A percentile compares a stretch with the other conserved stretches of the same genome.
These are phyloP conservation scores for Colletotrichum sp. DNA, from an alignment of 2,329 filamentous ascomycete species.

Conservation along the genomic window DNA sequence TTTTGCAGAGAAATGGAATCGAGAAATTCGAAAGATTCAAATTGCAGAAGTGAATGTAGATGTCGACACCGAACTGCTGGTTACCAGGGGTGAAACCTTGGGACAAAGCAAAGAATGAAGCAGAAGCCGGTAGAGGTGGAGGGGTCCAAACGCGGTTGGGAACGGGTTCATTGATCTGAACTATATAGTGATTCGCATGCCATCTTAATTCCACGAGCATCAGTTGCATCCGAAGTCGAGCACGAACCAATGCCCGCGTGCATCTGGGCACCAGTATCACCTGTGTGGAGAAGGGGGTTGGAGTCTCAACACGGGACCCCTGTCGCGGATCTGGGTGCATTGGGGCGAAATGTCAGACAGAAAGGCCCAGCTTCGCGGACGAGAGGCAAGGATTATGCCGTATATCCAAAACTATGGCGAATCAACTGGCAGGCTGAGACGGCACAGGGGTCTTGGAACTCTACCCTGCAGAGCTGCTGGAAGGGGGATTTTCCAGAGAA, in stretches of 20 bases:
- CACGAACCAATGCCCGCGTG: constrained; percentile 6
- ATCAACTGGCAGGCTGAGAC: constrained; percentile 11
- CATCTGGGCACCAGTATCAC: constrained; percentile 18
- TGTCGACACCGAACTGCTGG: constrained; percentile 4
- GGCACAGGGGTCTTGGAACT: constrained; percentile 12
- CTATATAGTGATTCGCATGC: constrained; percentile 17
- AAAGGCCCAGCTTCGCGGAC: not conserved
- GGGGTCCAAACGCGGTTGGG: not conserved
- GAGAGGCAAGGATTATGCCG: constrained; percentile 5
- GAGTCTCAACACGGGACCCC: constrained; percentile 15
- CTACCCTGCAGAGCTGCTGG: not conserved
- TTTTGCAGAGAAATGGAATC: not conserved
- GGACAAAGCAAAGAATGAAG: constrained; percentile 7
- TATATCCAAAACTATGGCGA: constrained; percentile 19
- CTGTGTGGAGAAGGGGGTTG: constrained; percentile 14
- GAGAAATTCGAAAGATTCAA: not conserved
- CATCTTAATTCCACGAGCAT: constrained; percentile 7
- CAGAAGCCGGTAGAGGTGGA: not conserved
- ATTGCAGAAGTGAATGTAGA: constrained; percentile 9
- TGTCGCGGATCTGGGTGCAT: not conserved
- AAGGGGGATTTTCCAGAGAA: not conserved
- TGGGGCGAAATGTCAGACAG: not conserved
- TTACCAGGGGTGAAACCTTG: not conserved
- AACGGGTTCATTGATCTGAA: constrained; percentile 14
- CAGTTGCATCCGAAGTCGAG: constrained; percentile 14